Percentiles rank a stretch among this genome's conserved stretches.
These are phyloP conservation scores for Annulohypoxylon nitens DNA, from an alignment of 495 filamentous ascomycete species.

Conservation along the genomic window DNA sequence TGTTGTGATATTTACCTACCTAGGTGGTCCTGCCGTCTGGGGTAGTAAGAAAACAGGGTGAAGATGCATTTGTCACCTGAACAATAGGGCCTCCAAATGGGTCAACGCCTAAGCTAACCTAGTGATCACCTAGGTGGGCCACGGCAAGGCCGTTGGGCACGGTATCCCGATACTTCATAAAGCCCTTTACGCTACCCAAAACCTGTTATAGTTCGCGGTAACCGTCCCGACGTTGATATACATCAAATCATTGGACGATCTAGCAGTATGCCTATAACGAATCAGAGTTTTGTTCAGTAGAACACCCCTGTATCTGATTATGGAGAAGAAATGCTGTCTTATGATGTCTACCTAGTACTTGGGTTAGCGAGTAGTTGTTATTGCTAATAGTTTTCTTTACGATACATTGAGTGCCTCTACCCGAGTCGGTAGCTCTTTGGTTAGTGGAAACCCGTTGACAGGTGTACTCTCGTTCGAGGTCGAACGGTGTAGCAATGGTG, in stretches of 20 bases:
- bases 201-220: background rate
- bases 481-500: background rate
- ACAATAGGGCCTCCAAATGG: background rate
- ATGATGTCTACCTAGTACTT: background rate
- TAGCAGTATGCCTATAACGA: background rate
- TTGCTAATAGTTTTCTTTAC: background rate
- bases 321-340: background rate
- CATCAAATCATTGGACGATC: background rate
- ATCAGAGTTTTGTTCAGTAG: background rate
- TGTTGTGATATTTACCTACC: background rate
- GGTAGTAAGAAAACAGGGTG: background rate
- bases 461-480: background rate
- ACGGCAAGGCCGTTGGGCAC: background rate
- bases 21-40: background rate
- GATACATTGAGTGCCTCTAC: background rate
- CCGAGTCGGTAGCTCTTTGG: too few species aligned
- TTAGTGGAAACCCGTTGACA: background rate
- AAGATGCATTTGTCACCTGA: background rate
- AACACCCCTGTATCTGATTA: background rate
- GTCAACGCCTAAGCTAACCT: background rate
- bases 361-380: background rate
- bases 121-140: conserved; percentile 1
- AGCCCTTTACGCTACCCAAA: background rate
- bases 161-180: background rate
- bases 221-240: background rate